These are phyloP conservation scores for Pseudohalonectria lignicola DNA, from an alignment of 2,329 filamentous ascomycete species.

Conservation along the genomic window DNA sequence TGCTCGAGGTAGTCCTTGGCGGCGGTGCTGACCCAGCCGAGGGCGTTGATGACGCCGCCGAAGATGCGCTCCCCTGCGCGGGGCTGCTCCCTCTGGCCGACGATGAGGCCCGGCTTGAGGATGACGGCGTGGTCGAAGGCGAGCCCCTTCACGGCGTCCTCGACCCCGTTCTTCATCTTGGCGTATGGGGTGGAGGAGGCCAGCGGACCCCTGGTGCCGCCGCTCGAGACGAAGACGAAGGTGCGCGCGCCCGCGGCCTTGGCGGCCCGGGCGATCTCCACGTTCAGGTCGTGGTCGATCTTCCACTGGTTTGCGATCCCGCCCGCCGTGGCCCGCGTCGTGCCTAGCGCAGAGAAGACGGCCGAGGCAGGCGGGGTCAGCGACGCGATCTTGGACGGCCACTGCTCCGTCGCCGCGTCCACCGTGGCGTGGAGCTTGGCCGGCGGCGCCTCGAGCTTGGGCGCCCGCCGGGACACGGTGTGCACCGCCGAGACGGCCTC, in stretches of 20 bases:
- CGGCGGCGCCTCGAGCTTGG: constrained; percentile 22
- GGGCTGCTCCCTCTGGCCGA: constrained; percentile 56
- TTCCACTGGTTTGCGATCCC: constrained; percentile 71
- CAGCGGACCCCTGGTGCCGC: constrained; percentile 30
- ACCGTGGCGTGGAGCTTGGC: constrained; percentile 57
- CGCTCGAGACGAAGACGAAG: constrained; percentile 65
- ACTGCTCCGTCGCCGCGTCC: constrained; percentile 56
- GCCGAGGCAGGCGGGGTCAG: constrained; percentile 41
- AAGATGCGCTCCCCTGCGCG: constrained; percentile 47
- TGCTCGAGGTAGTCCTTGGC: constrained; percentile 60
- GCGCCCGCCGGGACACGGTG: constrained; percentile 57
- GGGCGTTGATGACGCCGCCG: constrained; percentile 39
- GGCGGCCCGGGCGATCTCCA: constrained; percentile 66
- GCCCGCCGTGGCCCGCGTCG: constrained; percentile 66
- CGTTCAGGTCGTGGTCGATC: constrained; percentile 79
- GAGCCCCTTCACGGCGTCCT: constrained; percentile 61
- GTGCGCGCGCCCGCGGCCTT: constrained; percentile 60
- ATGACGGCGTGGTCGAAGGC: constrained; percentile 73
- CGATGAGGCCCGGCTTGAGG: constrained; percentile 60
- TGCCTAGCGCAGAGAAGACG: constrained; percentile 72
- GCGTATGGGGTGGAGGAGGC: constrained; percentile 35
- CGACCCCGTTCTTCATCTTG: constrained; percentile 79
- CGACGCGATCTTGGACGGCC: constrained; percentile 48
- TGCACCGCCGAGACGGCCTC: constrained; percentile 40
- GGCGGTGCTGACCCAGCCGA: constrained; percentile 41